Base-by-base conservation (phyloP, 129 eudicot genomes). In the Smallanthus sonchifolius region DNA sequence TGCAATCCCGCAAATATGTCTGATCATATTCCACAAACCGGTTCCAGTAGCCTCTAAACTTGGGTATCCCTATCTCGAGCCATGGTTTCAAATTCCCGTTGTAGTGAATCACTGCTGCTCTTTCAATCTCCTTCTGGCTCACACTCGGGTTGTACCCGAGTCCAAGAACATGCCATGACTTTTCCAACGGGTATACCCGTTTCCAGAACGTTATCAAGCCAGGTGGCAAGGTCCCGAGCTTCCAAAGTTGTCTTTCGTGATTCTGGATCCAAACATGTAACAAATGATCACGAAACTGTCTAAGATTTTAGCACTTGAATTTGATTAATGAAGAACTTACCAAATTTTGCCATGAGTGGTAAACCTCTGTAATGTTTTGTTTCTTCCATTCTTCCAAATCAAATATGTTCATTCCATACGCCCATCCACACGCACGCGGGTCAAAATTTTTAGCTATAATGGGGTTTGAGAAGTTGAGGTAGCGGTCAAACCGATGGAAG, bases 381-480 rank as follows among this genome's bases (percentile, higher is more conserved):
- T 83, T 86, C 84, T 81, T 91, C 99, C 99, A 94, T 81, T 94
- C 85, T 36, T 83, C 75, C 79, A 94, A 77, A 82, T 94, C 96
- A 66, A 94, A 83, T 54, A 94, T 70, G 69, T 94, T 94, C 99
- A 94, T 94, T 62, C 99, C 99, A 77, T 83, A 94, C 1, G 99
- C 99, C 99, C 99, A 94, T 61, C 99, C 99, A 82, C 99, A 94
- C 30, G 99, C 97, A 13, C 81, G 97, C 0, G 97, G 99, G 65
- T 90, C 94, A 75, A 94, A 94, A 4, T 24, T 91, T 47, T 85
- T 86, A 6, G 99, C 86, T 19, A 94, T 94, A 7, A 91, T 72
- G 55, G 99, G 99, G 55, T 94, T 86, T 34, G 99, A 94, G 47
- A 94, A 94, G 67, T 94, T 94, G 28, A 94, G 89, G 67, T 94